Evolutionary conservation across 495 filamentous ascomycete genomes (phyloP).

Genomic region (Cladorrhinum samala): DNA sequence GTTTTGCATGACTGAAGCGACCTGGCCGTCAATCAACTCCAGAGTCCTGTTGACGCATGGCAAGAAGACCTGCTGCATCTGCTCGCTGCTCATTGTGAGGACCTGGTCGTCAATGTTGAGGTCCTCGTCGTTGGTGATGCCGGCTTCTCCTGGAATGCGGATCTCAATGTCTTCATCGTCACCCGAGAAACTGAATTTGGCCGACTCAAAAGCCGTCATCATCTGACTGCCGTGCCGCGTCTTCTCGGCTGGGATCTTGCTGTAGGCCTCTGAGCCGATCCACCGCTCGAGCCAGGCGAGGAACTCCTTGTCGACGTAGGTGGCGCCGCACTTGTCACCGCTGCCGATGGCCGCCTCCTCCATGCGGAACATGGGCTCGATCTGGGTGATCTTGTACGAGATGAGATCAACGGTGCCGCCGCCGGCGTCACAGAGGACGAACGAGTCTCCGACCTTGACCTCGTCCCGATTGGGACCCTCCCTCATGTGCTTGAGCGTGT

Average conservation of each 20-base stretch:
- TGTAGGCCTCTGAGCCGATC: slow-evolving; percentile 12
- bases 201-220: slow-evolving; percentile 10
- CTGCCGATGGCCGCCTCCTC: slow-evolving; percentile 13
- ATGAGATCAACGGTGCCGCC: slow-evolving; percentile 50
- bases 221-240: slow-evolving; percentile 6
- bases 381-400: slow-evolving; percentile 4
- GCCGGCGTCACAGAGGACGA: slow-evolving; percentile 47
- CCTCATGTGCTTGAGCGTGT: slow-evolving; percentile 25
- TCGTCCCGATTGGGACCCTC: not conserved
- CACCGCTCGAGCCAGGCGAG: slow-evolving; percentile 13
- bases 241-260: slow-evolving; percentile 7
- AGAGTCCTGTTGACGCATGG: slow-evolving; percentile 31
- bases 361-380: not conserved
- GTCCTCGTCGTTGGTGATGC: slow-evolving; percentile 6
- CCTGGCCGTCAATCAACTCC: slow-evolving; percentile 29
- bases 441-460: slow-evolving; percentile 27
- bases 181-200: slow-evolving; percentile 10
- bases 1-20: slow-evolving; percentile 22
- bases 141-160: slow-evolving; percentile 5
- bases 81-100: not conserved
- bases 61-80: slow-evolving; percentile 32
- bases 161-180: slow-evolving; percentile 11
- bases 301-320: slow-evolving; percentile 16
- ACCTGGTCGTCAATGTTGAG: slow-evolving; percentile 12
- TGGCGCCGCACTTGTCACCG: slow-evolving; percentile 15